Evolutionary conservation across 228 moss, liverwort and hornwort species (phyloP).

Genomic region (Sphagnum fallax): DNA sequence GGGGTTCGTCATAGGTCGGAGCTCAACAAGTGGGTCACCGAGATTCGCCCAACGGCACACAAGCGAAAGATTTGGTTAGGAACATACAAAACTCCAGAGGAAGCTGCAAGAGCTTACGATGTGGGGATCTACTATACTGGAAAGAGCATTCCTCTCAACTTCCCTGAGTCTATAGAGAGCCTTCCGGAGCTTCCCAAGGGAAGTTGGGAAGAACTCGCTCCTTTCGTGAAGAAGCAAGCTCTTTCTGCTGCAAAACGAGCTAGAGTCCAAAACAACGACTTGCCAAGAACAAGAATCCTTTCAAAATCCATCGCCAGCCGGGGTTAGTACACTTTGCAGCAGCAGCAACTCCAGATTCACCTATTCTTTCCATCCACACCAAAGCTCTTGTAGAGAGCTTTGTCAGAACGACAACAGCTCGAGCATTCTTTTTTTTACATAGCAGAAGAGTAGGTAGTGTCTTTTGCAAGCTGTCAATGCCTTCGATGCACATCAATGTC

Average conservation of each 20-base stretch:
- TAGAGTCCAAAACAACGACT: background rate
- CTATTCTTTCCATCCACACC: too few relatives aligned
- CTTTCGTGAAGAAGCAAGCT: background rate
- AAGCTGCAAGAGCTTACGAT: background rate
- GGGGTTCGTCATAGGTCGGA: background rate
- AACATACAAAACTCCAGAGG: background rate
- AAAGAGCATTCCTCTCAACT: background rate
- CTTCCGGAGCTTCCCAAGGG: background rate
- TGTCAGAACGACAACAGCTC: too few relatives aligned
- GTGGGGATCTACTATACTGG: background rate
- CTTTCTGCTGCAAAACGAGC: background rate
- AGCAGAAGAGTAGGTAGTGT: too few relatives aligned
- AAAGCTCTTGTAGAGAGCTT: too few relatives aligned
- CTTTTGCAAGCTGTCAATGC: too few relatives aligned
- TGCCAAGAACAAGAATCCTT: too few relatives aligned
- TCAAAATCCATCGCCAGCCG: too few relatives aligned
- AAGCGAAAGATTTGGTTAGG: background rate
- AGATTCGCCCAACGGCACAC: background rate
- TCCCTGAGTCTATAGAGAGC: background rate
- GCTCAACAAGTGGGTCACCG: background rate
- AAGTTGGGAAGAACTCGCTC: background rate
- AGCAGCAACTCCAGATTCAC: too few relatives aligned
- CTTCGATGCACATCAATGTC: too few relatives aligned
- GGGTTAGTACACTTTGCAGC: too few relatives aligned
- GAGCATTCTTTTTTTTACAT: too few relatives aligned